Evolutionary conservation across 108 stramenopile genomes (phyloP), one percentile per base, ranked within the genome.

Genomic region (Skeletonema costatum): DNA sequence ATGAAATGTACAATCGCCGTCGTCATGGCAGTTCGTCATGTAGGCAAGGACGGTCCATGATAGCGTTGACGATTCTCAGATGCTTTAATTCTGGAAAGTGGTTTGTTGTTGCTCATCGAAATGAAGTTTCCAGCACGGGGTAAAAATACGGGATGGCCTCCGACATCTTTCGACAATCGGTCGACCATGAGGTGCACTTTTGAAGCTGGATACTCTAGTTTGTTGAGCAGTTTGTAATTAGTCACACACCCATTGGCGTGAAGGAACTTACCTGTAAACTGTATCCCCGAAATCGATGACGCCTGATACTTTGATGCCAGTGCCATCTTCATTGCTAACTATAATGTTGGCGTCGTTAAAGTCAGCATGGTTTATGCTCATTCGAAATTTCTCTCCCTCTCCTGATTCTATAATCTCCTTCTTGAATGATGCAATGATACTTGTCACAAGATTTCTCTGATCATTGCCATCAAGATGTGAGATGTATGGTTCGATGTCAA

Each of bases 261-360:
- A 30, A 36, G 11, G 21, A 25, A 71, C 96, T 71, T 84, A 94
- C 93, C 90, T 97, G 73, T 89, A 73, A 9, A 93, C 87, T 63
- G 90, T 85, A 84, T 97, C 96, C 13, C 96, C 96, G 86, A 94
- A 97, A 78, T 97, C 96, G 75, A 97, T 94, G 0, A 91, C 92
- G 11, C 96, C 96, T 36, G 90, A 76, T 13, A 94, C 83, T 39
- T 70, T 62, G 13, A 75, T 63, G 12, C 75, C 74, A 32, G 48
- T 50, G 21, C 75, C 70, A 38, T 76, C 83, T 29, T 86, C 67
- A 0, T 87, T 82, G 71, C 87, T 83, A 16, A 93, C 58, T 11
- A 97, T 74, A 46, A 96, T 86, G 67, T 97, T 97, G 30, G 90
- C 96, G 84, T 97, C 96, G 75, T 95, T 97, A 66, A 89, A 97